Evolutionary conservation across 2,329 filamentous ascomycete species (phyloP).

Genomic region (Penicillium vulpinum): DNA sequence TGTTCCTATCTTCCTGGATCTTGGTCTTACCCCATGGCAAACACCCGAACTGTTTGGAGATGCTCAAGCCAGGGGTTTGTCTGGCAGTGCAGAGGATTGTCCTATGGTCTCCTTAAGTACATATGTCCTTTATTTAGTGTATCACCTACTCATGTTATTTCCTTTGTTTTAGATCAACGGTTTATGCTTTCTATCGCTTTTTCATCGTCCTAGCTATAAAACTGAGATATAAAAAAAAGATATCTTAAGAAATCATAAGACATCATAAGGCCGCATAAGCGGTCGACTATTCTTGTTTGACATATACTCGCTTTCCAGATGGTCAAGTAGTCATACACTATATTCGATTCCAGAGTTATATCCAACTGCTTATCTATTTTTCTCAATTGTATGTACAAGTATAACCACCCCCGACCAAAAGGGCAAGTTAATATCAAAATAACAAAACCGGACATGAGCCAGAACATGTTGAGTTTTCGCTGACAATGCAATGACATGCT

Average conservation of each 20-base stretch:
- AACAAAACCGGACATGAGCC: not conserved
- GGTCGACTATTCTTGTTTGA: no score
- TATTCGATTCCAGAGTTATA: not conserved
- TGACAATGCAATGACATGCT: constrained; percentile 9
- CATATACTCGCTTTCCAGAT: not conserved
- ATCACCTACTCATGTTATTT: constrained; percentile 34
- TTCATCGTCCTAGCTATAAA: no score
- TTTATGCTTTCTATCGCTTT: no score
- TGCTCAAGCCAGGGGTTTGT: not conserved
- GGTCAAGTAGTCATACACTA: constrained; percentile 16
- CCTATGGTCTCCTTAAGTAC: constrained; percentile 25
- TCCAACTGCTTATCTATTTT: constrained; percentile 17
- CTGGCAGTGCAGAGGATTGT: constrained; percentile 8
- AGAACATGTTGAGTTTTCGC: not conserved
- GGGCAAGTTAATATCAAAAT: constrained; percentile 7
- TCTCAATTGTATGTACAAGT: constrained; percentile 22
- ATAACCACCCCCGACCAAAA: constrained; percentile 2
- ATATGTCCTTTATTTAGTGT: constrained; percentile 31
- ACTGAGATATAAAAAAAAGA: no score
- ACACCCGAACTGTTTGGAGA: constrained; percentile 10
- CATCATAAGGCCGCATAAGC: no score
- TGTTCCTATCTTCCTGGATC: constrained; percentile 23
- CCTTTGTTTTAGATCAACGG: constrained; percentile 21
- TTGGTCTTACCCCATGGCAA: constrained; percentile 10
- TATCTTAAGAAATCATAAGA: no score